These are phyloP conservation scores for Quercus tomentella DNA, from an alignment of 331 rosid genomes.

Conservation along the genomic window DNA sequence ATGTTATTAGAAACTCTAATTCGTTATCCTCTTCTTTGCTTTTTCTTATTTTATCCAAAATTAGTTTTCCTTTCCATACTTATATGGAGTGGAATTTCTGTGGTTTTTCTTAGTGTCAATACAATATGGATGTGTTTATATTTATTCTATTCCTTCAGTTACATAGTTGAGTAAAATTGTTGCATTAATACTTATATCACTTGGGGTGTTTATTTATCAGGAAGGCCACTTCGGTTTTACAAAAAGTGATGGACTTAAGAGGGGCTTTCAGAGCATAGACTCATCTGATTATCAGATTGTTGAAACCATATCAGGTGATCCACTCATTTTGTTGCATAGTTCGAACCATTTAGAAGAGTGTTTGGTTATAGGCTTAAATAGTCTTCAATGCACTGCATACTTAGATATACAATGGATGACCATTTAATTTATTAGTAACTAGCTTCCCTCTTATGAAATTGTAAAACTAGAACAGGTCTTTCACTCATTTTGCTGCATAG, in stretches of 20 bases:
- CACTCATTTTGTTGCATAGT: slow-evolving; percentile 12
- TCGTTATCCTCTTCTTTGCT: slow-evolving; percentile 4
- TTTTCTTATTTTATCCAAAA: slow-evolving; percentile 6
- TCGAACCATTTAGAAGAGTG: not conserved
- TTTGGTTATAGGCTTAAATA: slow-evolving; percentile 2
- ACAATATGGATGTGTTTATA: slow-evolving; percentile 2
- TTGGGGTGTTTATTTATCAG: slow-evolving; percentile 33
- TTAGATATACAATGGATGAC: not conserved
- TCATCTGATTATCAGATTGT: slow-evolving; percentile 43
- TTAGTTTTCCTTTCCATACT: slow-evolving; percentile 2
- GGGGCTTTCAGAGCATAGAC: slow-evolving; percentile 43
- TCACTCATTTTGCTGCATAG: not conserved
- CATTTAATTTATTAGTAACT: not conserved
- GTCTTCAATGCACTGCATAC: not conserved
- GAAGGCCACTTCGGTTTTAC: slow-evolving; percentile 31
- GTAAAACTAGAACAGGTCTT: slow-evolving; percentile 21
- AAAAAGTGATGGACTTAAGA: slow-evolving; percentile 52
- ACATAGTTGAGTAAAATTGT: not conserved
- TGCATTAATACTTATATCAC: slow-evolving; percentile 4
- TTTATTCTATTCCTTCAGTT: not conserved
- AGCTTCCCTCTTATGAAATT: not conserved
- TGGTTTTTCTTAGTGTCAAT: not conserved
- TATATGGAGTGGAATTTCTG: not conserved
- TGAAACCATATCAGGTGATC: slow-evolving; percentile 56
- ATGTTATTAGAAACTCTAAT: slow-evolving; percentile 19